Evolutionary conservation across 305 asterid species (phyloP), one percentile per base, ranked within the genome.

Genomic region (Petunia hybrid): DNA sequence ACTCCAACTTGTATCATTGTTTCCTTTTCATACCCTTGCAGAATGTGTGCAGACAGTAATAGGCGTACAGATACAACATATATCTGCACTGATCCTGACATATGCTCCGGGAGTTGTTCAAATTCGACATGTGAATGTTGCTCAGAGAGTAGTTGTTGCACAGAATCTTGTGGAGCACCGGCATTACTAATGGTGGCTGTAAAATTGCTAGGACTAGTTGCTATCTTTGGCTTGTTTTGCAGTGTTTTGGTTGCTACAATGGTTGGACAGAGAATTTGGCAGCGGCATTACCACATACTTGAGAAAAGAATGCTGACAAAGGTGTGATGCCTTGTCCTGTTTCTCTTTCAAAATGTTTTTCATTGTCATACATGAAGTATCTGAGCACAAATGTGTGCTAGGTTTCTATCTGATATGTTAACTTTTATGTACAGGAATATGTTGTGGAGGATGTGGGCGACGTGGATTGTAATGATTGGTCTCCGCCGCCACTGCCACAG

Each of bases 251-350:
- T 95, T 46, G 95, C 98, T 83, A 95, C 99, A 4, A 95, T 95
- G 98, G 98, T 95, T 10, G 98, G 97, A 61, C 99, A 95, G 83
- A 90, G 99, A 90, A 95, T 95, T 81, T 95, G 99, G 99, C 99
- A 95, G 88, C 90, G 99, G 53, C 98, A 92, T 85, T 95, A 95
- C 89, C 97, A 95, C 90, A 95, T 95, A 67, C 95, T 95, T 75
- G 99, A 98, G 6, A 95, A 95, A 88, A 85, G 98, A 88, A 93
- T 93, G 98, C 90, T 95, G 60, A 93, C 98, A 41, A 95, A 95
- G 89, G 99, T 95, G 93, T 78, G 2, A 40, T 9, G 39, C 14
- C 35, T 42, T 13, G 6, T 16, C 9, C 6, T 40, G 10, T 48
- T 35, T 61, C 67, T 61, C 41, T 61, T 61, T 57, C 12, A 48